These are phyloP conservation scores for Liriodendron chinense DNA, from an alignment of 164 flowering plant genomes.

Conservation along the genomic window DNA sequence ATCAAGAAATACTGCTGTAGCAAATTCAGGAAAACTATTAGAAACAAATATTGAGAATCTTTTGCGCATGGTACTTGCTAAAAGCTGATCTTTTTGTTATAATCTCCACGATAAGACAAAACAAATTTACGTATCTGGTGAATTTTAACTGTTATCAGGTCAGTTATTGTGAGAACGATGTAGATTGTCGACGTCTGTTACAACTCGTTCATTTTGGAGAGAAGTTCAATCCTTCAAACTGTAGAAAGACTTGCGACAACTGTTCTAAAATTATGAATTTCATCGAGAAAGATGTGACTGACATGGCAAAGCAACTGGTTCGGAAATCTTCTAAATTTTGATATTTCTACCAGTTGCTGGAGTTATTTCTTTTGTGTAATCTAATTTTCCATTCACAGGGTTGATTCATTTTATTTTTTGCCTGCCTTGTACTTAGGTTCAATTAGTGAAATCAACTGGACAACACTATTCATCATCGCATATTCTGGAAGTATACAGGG, in stretches of 20 bases:
- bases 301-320: constrained; percentile 75
- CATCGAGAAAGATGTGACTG: constrained; percentile 79
- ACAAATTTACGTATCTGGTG: constrained; percentile 3
- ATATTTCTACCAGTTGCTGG: neutral
- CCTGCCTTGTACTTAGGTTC: constrained; percentile 45
- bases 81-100: constrained; percentile 4
- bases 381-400: neutral
- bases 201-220: constrained; percentile 96
- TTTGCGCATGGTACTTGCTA: constrained; percentile 63
- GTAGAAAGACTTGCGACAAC: constrained; percentile 84
- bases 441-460: constrained; percentile 66
- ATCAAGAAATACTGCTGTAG: constrained; percentile 30
- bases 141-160: constrained; percentile 48
- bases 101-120: neutral
- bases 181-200: constrained; percentile 85
- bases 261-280: constrained; percentile 53
- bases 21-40: constrained; percentile 58
- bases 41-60: constrained; percentile 92
- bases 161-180: constrained; percentile 94
- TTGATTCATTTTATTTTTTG: constrained; percentile 7
- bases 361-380: neutral
- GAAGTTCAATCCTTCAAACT: constrained; percentile 67
- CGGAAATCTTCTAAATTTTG: constrained; percentile 14
- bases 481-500: constrained; percentile 88
- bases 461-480: constrained; percentile 81